These are phyloP conservation scores for Vitis amurensis DNA, from an alignment of 164 flowering plant genomes.

Conservation along the genomic window DNA sequence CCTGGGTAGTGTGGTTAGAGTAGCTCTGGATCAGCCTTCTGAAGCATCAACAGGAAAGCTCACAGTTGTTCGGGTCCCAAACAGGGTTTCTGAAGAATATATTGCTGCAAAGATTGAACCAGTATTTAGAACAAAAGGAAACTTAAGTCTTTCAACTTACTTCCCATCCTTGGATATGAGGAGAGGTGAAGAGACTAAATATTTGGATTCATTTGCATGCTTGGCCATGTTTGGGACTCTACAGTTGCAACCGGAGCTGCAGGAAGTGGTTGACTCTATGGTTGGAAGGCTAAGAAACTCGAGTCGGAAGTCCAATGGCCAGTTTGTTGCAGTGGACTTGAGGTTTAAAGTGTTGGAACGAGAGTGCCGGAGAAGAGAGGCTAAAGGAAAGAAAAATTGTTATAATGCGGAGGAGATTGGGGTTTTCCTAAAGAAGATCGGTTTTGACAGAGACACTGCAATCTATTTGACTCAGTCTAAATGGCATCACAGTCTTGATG, in stretches of 20 bases:
- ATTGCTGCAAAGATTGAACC: constrained; percentile 1
- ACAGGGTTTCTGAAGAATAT: constrained; percentile 9
- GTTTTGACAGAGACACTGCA: constrained; percentile 67
- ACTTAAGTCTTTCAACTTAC: constrained; percentile 5
- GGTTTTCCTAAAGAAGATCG: constrained; percentile 63
- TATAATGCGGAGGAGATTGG: constrained; percentile 63
- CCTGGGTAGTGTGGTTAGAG: constrained; percentile 1
- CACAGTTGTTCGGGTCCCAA: constrained; percentile 1
- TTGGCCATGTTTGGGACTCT: constrained; percentile 6
- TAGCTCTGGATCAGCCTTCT: neutral
- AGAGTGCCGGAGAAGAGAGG: too few relatives aligned
- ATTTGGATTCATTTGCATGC: constrained; percentile 5
- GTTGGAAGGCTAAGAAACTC: constrained; percentile 6
- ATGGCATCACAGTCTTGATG: constrained; percentile 77
- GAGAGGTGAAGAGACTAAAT: neutral
- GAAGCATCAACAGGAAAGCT: neutral
- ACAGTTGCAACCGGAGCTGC: constrained; percentile 4
- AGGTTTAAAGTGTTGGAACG: neutral
- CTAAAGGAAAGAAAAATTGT: too few relatives aligned
- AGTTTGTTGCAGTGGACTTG: constrained; percentile 7
- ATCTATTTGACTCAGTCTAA: constrained; percentile 76
- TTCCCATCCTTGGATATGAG: constrained; percentile 7
- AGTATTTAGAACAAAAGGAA: neutral
- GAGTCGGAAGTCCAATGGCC: constrained; percentile 10
- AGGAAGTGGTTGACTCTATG: constrained; percentile 12